Evolutionary conservation across 2,329 filamentous ascomycete genomes (phyloP).

Genomic region (Trichoderma sp.): DNA sequence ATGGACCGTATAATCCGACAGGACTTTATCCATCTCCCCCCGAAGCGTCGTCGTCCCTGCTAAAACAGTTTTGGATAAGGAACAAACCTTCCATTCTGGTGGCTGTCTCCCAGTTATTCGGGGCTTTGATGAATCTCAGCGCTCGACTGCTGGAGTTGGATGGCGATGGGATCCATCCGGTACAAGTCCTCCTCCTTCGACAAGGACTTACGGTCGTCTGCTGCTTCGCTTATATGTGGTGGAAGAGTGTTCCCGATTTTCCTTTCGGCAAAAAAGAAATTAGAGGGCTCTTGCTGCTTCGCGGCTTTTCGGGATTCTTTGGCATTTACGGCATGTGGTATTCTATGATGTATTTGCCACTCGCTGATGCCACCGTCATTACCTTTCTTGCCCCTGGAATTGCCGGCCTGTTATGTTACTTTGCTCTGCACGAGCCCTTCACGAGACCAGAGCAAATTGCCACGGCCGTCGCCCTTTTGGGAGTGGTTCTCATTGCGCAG

Average conservation of each 20-base stretch:
- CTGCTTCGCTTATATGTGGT: slow-evolving; percentile 72
- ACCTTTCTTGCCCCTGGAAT: slow-evolving; percentile 81
- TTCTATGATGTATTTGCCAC: slow-evolving; percentile 69
- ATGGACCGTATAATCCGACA: slow-evolving; percentile 13
- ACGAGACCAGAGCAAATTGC: slow-evolving; percentile 74
- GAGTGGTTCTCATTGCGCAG: slow-evolving; percentile 79
- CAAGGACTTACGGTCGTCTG: slow-evolving; percentile 71
- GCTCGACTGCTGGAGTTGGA: slow-evolving; percentile 73
- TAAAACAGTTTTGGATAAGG: slow-evolving; percentile 51
- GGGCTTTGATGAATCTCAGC: slow-evolving; percentile 79
- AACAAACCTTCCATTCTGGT: slow-evolving; percentile 76
- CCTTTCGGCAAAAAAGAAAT: slow-evolving; percentile 68
- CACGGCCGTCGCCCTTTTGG: slow-evolving; percentile 69
- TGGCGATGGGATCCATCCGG: slow-evolving; percentile 71
- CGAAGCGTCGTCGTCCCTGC: slow-evolving; percentile 25
- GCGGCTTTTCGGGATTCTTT: slow-evolving; percentile 71
- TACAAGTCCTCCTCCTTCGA: slow-evolving; percentile 79
- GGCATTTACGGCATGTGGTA: slow-evolving; percentile 76
- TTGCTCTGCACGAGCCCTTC: slow-evolving; percentile 73
- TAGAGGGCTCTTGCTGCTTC: slow-evolving; percentile 62
- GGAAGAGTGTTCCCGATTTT: slow-evolving; percentile 62
- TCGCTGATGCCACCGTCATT: slow-evolving; percentile 85
- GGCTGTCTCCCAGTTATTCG: slow-evolving; percentile 74
- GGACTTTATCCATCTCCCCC: neutral
- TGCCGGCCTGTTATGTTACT: slow-evolving; percentile 75